A percentile compares a stretch with the other conserved stretches of the same genome.
Conservation (phyloP, 768 basidiomycete genomes). For the Mrakia frigida region DNA sequence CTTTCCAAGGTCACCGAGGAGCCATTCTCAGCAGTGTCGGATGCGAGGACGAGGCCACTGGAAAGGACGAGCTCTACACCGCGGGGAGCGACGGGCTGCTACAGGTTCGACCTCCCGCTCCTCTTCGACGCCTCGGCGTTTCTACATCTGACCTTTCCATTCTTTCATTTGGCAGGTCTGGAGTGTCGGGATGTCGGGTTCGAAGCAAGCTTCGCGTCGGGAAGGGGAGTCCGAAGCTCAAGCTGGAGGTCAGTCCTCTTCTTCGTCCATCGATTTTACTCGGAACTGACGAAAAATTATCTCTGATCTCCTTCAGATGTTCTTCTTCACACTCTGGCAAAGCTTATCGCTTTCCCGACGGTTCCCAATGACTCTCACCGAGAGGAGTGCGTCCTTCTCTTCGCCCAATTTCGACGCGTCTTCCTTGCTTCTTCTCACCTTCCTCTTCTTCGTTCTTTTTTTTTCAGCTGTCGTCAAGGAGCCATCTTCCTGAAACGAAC, state of each 20-base stretch:
- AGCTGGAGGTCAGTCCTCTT: neutral
- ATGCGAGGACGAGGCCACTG: constrained; percentile 40
- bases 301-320: constrained; percentile 11
- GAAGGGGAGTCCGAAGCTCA: neutral
- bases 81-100: constrained; percentile 81
- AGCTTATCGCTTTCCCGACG: constrained; percentile 82
- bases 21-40: constrained; percentile 76
- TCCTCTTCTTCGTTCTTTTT: constrained; percentile 6
- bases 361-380: constrained; percentile 64
- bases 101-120: constrained; percentile 13
- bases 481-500: constrained; percentile 89
- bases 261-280: neutral
- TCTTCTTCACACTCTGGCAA: constrained; percentile 35
- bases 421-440: neutral
- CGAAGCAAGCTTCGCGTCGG: constrained; percentile 37
- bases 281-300: neutral
- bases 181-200: constrained; percentile 36
- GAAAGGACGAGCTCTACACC: constrained; percentile 56
- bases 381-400: constrained; percentile 48
- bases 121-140: constrained; percentile 26
- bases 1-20: constrained; percentile 74
- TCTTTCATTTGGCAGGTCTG: constrained; percentile 5
- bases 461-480: constrained; percentile 68
- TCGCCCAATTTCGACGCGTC: neutral
- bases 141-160: constrained; percentile 45